Base-by-base conservation (phyloP, 495 filamentous ascomycete genomes). In the Clohesyomyces aquaticus region DNA sequence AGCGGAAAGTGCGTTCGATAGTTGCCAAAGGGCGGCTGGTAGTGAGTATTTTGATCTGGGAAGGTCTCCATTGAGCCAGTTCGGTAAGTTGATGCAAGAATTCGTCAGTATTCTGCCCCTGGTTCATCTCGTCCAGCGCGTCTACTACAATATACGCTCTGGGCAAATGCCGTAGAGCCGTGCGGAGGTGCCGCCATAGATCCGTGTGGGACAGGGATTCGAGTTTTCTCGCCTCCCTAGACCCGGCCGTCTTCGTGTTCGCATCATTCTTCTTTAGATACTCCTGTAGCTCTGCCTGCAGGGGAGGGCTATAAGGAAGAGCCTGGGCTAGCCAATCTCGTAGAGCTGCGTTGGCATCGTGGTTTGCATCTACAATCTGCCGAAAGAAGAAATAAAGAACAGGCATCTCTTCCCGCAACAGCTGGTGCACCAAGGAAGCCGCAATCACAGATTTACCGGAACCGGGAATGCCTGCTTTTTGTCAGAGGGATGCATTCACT, bases 51-150 rank as follows among this genome's bases (percentile, higher is more conserved):
- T 82, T 82, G 60, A 81, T 54, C 12, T 67, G 67, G 0, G 59
- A 53, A 4, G 79, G 76, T n/a, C 61, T 68, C 73, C 72, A 77
- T 14, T 67, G 49, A 0, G 74, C 79, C n/a, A 81, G 53, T 14
- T 61, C 55, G 2, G 55, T 67, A 10, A 81, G 60, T 4, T 55
- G 43, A 16, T 69, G 55, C 0, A 82, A 61, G 42, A 80, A 80
- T 0, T 61, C 61, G 35, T 49, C 35, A 58, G 61, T 61, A 35
- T 58, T 43, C 59, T 76, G 73, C 19, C 74, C 77, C 23, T 59
- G 48, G 60, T 77, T 74, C 78, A 78, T 73, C 69, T 79, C 75
- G 70, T 83, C 82, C 21, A 82, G 70, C 2, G 47, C 47, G 26
- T 50, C 47, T 8, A 25, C 47, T 14, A 50, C 47, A 50, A n/a